Percentiles rank a stretch among this genome's conserved stretches.
These are phyloP conservation scores for Auricularia heimuer DNA, from an alignment of 768 basidiomycete genomes.

Conservation along the genomic window DNA sequence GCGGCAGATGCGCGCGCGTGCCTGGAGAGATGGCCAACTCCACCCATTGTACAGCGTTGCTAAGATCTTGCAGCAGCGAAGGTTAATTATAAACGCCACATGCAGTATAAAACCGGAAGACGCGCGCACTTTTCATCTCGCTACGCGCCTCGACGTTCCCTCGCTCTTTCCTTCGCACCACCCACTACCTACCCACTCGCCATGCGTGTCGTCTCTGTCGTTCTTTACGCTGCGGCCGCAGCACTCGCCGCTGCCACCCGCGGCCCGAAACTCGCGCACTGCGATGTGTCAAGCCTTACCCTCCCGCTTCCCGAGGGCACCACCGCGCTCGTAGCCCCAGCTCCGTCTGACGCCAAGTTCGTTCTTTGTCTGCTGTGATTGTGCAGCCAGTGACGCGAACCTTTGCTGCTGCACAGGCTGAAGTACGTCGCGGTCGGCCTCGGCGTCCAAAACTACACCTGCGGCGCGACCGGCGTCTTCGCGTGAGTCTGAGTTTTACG, in stretches of 20 bases:
- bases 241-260: background rate
- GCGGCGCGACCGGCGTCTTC: background rate
- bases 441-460: conserved; percentile 1
- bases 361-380: background rate
- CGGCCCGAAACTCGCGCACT: background rate
- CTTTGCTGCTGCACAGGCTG: background rate
- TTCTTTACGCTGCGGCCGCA: background rate
- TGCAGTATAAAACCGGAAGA: no score
- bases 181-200: no score
- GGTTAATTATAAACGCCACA: no score
- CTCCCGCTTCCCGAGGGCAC: background rate
- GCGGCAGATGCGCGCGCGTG: no score
- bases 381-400: no score
- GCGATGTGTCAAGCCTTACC: background rate
- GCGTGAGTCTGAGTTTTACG: background rate
- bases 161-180: no score
- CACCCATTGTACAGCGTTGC: no score
- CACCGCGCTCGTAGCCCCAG: background rate
- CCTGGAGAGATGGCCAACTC: no score
- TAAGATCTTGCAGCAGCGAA: no score
- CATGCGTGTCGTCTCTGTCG: background rate
- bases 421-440: background rate
- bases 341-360: background rate
- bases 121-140: no score
- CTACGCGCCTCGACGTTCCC: no score